Evolutionary conservation across 441 rosid species (phyloP).

Genomic region (Adansonia madagascariensis): DNA sequence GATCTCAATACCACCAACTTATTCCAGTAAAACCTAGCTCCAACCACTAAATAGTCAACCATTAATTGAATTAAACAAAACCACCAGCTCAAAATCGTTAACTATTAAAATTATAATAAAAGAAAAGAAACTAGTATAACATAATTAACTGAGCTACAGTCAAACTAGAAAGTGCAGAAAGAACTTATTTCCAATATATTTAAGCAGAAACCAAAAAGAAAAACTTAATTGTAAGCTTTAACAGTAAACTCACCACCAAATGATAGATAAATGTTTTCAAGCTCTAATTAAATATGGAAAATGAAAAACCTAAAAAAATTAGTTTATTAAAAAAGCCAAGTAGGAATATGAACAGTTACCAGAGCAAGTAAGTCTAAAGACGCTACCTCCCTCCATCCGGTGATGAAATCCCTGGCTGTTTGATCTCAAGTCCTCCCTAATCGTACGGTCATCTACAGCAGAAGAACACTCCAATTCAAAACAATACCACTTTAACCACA

Average conservation of each 20-base stretch:
- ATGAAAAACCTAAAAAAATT: background rate
- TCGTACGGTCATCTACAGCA: conserved; percentile 64
- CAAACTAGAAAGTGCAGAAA: conserved; percentile 4
- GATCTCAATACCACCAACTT: background rate
- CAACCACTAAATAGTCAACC: background rate
- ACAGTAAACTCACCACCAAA: conserved; percentile 7
- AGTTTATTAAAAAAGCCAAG: conserved; percentile 33
- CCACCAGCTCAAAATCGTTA: background rate
- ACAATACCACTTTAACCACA: conserved; percentile 23
- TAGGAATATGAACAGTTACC: conserved; percentile 83
- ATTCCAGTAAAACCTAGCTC: background rate
- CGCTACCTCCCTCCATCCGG: conserved; percentile 99
- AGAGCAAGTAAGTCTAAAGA: conserved; percentile 86
- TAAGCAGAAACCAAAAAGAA: background rate
- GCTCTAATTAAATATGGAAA: conserved; percentile 16
- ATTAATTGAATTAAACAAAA: background rate
- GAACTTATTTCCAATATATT: background rate
- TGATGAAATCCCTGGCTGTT: conserved; percentile 64
- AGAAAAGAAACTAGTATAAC: background rate
- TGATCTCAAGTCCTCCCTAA: conserved; percentile 64
- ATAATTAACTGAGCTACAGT: background rate
- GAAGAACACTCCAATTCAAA: conserved; percentile 25
- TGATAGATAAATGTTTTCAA: background rate
- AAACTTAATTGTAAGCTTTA: background rate
- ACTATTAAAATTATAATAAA: background rate